Base-by-base conservation (phyloP, 1,139 yeast genomes). In the Pichia sp. region DNA sequence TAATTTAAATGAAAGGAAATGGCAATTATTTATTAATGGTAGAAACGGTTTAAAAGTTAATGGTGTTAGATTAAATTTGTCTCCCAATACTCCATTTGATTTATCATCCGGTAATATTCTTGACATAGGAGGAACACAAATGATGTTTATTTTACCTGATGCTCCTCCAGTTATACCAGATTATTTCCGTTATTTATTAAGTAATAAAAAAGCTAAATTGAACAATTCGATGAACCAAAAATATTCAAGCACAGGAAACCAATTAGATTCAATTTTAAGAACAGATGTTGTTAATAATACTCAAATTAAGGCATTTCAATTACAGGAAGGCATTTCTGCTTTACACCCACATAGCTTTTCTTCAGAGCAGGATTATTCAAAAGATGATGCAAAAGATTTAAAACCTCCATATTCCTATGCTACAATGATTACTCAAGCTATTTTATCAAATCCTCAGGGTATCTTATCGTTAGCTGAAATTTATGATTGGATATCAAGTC, bases 331-430 rank as follows among this genome's bases (percentile, higher is more conserved):
- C 5, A 36, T 48, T 10, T 40, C 54, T 3, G 26, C 46, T 10
- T 41, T 41, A 18, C 41, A 47, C 34, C 44, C 51, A 11, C 48
- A 52, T 62, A 47, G 56, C 39, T 42, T 43, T 34, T 52, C 56
- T 54, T 64, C 74, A 49, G 83, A 78, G 58, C 85, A 81, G 64
- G 94, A 85, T 63, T 73, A 89, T 56, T 84, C 95, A n/a, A 76
- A 76, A 54, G 97, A 89, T 62, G 96, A 88, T 54, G 81, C 95
- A 40, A 86, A 84, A 63, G 96, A 90, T 62, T 83, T 89, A 56
- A 92, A 92, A 66, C 99, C 99, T 9, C 98, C 98, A 1, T 92
- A 85, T 64, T 85, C 95, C 30, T 92, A 92, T 65, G 98, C 98
- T 0, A 92, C 97, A 3, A 89, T 92, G 96, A 92, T 92, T 58